phyloP scores from a whole-genome alignment of 2,329 filamentous ascomycete species.

The Arthroderma sp. region DNA sequence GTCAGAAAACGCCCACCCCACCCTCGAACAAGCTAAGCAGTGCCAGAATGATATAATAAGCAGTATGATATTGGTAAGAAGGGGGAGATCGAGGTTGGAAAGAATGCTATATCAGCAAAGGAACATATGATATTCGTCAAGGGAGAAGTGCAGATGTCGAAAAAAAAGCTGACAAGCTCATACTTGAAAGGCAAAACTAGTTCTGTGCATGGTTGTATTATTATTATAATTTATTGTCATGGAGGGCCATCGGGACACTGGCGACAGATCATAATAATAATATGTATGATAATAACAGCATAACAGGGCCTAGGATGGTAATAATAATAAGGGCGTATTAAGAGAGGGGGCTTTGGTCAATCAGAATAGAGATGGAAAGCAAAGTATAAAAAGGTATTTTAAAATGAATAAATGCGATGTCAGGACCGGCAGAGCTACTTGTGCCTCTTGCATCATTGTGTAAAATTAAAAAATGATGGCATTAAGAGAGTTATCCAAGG shows the following conservation, averaged over 20 bases:
- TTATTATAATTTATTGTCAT: constrained; percentile 13
- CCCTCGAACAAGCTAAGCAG: neutral
- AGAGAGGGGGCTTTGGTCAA: constrained; percentile 2
- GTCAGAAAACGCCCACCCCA: neutral
- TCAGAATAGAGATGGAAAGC: neutral
- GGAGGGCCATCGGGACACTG: constrained; percentile 6
- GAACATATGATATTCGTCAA: constrained; percentile 2
- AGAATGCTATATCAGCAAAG: constrained; percentile 5
- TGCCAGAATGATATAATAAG: constrained; percentile 5
- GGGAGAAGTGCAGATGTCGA: constrained; percentile 4
- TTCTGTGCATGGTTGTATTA: constrained; percentile 12
- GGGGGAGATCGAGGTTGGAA: neutral
- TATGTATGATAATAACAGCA: constrained; percentile 4
- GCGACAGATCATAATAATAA: constrained; percentile 7
- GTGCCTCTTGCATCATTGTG: constrained; percentile 1
- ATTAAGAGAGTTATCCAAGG: neutral
- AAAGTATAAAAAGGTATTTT: constrained; percentile 1
- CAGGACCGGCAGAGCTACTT: neutral
- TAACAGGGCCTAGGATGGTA: constrained; percentile 3
- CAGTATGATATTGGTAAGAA: constrained; percentile 1
- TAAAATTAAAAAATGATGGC: constrained; percentile 5
- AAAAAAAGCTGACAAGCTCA: constrained; percentile 8
- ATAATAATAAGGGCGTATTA: constrained; percentile 7
- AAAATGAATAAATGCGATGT: constrained; percentile 8
- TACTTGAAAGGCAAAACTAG: constrained; percentile 3